A percentile compares a stretch with the other conserved stretches of the same genome.
phyloP scores from a whole-genome alignment of 768 basidiomycete species.

The Boletus edulis region DNA sequence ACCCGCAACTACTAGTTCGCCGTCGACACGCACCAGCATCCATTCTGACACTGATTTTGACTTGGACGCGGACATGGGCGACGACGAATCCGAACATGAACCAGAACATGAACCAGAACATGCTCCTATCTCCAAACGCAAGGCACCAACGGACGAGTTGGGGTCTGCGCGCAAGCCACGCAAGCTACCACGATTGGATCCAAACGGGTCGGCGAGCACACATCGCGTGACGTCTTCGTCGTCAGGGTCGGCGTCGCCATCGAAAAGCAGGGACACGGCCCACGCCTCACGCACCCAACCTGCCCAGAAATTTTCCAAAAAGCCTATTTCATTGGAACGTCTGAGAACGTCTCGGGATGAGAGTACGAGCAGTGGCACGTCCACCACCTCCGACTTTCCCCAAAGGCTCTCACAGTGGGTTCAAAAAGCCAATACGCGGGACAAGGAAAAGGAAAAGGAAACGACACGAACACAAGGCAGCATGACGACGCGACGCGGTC shows the following conservation, averaged over 20 bases:
- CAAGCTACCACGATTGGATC: slow-evolving; percentile 23
- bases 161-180: slow-evolving; percentile 2
- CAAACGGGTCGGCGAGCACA: background rate
- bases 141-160: slow-evolving; percentile 17
- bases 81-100: slow-evolving; percentile 18
- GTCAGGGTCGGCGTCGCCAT: no score
- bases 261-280: background rate
- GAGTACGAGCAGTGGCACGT: slow-evolving; percentile 5
- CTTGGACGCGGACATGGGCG: slow-evolving; percentile 17
- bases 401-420: slow-evolving; percentile 17
- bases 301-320: background rate
- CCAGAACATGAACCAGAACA: slow-evolving; percentile 4
- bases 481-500: background rate
- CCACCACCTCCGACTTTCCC: slow-evolving; percentile 17
- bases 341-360: background rate
- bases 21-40: slow-evolving; percentile 10
- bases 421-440: background rate
- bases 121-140: slow-evolving; percentile 26
- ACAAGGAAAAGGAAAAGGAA: slow-evolving; percentile 2
- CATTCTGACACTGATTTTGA: slow-evolving; percentile 16
- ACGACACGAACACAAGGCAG: background rate
- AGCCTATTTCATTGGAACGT: background rate
- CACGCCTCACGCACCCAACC: slow-evolving; percentile 5
- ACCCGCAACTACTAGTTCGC: slow-evolving; percentile 18
- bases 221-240: background rate